Evolutionary conservation across 108 stramenopile genomes (phyloP), one percentile per base, ranked within the genome.

Genomic region (Mediolabrus comicus): DNA sequence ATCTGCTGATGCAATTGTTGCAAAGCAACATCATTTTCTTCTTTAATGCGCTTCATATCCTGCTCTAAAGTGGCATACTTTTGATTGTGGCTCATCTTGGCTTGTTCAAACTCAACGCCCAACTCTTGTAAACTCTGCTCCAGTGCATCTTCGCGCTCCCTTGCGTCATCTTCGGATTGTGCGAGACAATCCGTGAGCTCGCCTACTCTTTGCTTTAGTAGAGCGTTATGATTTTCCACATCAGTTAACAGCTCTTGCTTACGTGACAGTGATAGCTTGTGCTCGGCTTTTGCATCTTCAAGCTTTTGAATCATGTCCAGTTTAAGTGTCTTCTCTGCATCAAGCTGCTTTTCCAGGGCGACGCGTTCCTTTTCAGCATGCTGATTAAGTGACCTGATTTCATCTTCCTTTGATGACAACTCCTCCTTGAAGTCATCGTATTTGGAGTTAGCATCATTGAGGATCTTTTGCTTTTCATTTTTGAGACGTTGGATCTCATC

Each of bases 121-220:
- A 52, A 16, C 4, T 57, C 11, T 35, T 57, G 29, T 7, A 26
- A 52, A 12, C 17, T 41, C 17, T 62, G 19, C 61, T 62, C 61
- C 49, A 62, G 52, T 14, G 52, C 67, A 35, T 61, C n/a, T 43
- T 38, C 59, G 1, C 41, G 16, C 39, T 31, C 39, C n/a, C 36
- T 32, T 33, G 56, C 56, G 31, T 30, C 56, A 16, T 33, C 56
- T 33, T 57, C 32, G 8, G 56, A 30, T 16, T n/a, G 8, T 30
- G 56, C 56, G 6, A 57, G 22, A 13, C 31, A 30, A 10, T 30
- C 29, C 2, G 32, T 57, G 17, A 57, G 56, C 29, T 33, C 56
- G 31, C 17, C 0, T 0, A 57, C 56, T 26, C 27, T 30, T 33
- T 30, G 29, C 27, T 30, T 57, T 26, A 57, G 10, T 0, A 30